phyloP scores from a whole-genome alignment of 371 early-diverging fungal genomes.

The Entomophthora muscae region DNA sequence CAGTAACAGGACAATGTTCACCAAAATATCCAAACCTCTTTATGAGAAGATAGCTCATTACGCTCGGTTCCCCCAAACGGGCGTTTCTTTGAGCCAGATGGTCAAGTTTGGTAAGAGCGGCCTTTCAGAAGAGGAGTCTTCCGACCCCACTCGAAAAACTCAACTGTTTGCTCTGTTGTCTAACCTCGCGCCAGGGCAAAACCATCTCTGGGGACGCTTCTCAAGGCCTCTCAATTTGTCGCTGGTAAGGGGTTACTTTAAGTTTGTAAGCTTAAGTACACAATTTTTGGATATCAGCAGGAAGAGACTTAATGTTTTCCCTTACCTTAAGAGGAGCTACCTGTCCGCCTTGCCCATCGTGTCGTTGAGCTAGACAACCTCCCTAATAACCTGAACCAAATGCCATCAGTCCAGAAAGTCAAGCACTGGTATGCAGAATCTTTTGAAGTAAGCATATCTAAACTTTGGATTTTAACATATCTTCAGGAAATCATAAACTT shows the following conservation, averaged over 20 bases:
- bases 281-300: not conserved
- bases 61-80: constrained; percentile 71
- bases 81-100: constrained; percentile 82
- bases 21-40: constrained; percentile 32
- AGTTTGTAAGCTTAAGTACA: not conserved
- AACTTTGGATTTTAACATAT: not conserved
- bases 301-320: not conserved
- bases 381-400: constrained; percentile 65
- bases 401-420: constrained; percentile 81
- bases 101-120: constrained; percentile 62
- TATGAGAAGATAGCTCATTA: constrained; percentile 51
- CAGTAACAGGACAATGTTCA: too few relatives aligned
- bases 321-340: constrained; percentile 53
- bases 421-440: constrained; percentile 91
- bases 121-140: not conserved
- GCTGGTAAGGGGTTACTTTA: constrained; percentile 25
- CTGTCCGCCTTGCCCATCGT: constrained; percentile 88
- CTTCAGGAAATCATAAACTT: constrained; percentile 48
- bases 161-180: not conserved
- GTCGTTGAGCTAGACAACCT: constrained; percentile 88
- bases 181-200: constrained; percentile 36
- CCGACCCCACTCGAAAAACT: too few relatives aligned
- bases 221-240: constrained; percentile 79
- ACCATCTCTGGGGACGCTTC: constrained; percentile 64
- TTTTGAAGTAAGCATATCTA: constrained; percentile 40